Base-by-base conservation (phyloP, 2,329 filamentous ascomycete genomes). In the Tolypocladium guangdongense region DNA sequence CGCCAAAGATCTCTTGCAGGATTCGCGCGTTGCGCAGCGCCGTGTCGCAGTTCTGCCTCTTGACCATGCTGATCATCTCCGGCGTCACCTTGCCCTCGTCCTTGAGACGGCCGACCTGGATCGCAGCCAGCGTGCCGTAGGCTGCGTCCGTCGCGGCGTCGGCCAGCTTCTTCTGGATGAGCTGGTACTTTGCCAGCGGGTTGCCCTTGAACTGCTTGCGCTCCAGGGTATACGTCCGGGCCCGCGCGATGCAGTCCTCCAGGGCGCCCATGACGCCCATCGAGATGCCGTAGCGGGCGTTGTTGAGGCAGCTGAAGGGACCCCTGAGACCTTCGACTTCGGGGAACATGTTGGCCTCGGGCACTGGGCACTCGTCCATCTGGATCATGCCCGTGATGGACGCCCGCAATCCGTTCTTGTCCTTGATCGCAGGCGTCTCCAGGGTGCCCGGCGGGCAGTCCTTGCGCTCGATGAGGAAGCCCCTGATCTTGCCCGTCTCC, bases 371-470 rank as follows among this genome's bases (percentile, higher is more conserved):
- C 58, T 87, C 84, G 59, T 96, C 92, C 65, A 99, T 80, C 62
- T 96, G 90, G 60, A 99, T 96, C 93, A 97, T 97, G 54, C 93
- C 93, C 0, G 93, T 99, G 58, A 96, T 87, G 14, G 89, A 95
- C 14, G 93, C 93, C 55, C 93, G 81, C 35, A 99, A 81, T 2
- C 91, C 93, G 57, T 88, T 96, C 80, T 99, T 99, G 74, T 97
- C 83, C 76, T 95, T 95, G 68, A 99, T 86, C 14, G 87, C 75
- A 1, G 93, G 93, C 7, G 93, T 99, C 69, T 93, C 90, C 16
- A 99, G 77, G 0, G 91, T 95, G 2, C 93, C 92, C 0, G 88
- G 77, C 2, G 91, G 91, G 64, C 91, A 95, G 60, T 89, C 80
- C 60, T 83, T 82, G 60, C 92, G 81, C 71, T 99, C 90, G 35